A percentile compares a stretch with the other conserved stretches of the same genome.
These are phyloP conservation scores for Didymella lethalis DNA, from an alignment of 2,329 filamentous ascomycete genomes.

Conservation along the genomic window DNA sequence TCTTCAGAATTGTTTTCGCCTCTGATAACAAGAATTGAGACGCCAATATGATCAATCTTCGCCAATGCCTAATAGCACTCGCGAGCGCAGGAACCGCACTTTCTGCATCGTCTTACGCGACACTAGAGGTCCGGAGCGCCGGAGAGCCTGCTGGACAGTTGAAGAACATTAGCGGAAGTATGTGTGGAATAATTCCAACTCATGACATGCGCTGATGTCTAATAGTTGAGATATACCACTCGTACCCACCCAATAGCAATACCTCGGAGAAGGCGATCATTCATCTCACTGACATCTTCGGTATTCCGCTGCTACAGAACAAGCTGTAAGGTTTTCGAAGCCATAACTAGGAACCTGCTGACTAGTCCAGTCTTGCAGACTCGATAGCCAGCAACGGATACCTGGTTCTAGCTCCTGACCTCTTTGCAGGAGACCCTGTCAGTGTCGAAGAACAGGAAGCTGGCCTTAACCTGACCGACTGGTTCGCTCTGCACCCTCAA, in stretches of 20 bases:
- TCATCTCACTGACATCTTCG: slow-evolving; percentile 50
- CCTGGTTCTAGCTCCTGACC: slow-evolving; percentile 46
- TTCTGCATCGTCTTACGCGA: slow-evolving; percentile 18
- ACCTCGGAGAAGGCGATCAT: slow-evolving; percentile 40
- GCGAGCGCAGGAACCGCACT: slow-evolving; percentile 8
- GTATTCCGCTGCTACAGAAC: slow-evolving; percentile 44
- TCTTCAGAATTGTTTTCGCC: not conserved
- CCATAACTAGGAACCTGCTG: not conserved
- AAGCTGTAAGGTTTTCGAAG: slow-evolving; percentile 31
- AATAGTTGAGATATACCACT: slow-evolving; percentile 33
- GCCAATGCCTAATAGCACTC: slow-evolving; percentile 8
- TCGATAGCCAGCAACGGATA: slow-evolving; percentile 46
- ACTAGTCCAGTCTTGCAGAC: slow-evolving; percentile 40
- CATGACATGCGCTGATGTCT: not conserved
- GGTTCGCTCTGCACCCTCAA: slow-evolving; percentile 56
- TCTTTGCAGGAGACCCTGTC: slow-evolving; percentile 46
- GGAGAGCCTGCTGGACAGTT: slow-evolving; percentile 29
- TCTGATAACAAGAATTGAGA: not conserved
- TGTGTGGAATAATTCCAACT: not conserved
- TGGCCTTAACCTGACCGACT: slow-evolving; percentile 68
- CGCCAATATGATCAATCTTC: slow-evolving; percentile 13
- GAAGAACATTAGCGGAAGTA: slow-evolving; percentile 38
- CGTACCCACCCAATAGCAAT: slow-evolving; percentile 29
- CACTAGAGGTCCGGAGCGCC: slow-evolving; percentile 23
- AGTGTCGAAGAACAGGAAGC: slow-evolving; percentile 59